Base-by-base conservation (phyloP, 228 moss, liverwort and hornwort genomes). In the Sphagnum fallax region DNA sequence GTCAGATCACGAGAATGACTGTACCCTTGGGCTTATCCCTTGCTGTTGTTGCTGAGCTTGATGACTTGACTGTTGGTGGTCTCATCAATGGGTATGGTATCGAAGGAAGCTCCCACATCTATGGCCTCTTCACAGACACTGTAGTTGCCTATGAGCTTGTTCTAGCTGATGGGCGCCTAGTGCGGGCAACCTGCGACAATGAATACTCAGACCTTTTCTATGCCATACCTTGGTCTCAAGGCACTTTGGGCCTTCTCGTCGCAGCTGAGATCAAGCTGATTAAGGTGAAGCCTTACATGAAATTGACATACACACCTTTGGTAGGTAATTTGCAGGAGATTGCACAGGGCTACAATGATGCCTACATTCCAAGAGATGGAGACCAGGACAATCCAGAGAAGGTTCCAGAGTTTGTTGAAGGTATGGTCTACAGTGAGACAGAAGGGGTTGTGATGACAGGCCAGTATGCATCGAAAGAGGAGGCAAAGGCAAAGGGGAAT, bases 41-140 rank as follows among this genome's bases (percentile, higher is more conserved):
- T 48, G 98, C 98, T 0, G 98, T 98, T 10, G 98, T 98, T n/a
- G 94, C 98, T 3, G 98, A 98, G 86, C 74, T 98, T 65, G 93
- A 98, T 63, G 98, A 98, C 64, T 77, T 98, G 59, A 98, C 98
- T 14, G 98, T 98, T 0, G 98, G 98, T 63, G 98, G 98, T 50
- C 79, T 98, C 64, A 89, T 98, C 76, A 98, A 98, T 50, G 98
- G 98, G 47, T 98, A 98, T 59, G 98, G 98, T 6, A 88, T 98
- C 51, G 98, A 98, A 74, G 98, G 98, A 49, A 98, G 92, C 81
- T 98, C 98, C 2, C 98, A 98, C 67, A 92, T 93, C 12, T 98
- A 88, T 53, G 98, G 98, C 1, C 89, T 98, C 47, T 98, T 98
- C 73, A 52, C 98, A 5, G 98, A 98, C 70, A 98, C 94, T 0